Base-by-base conservation (phyloP, 225 moss, liverwort and hornwort species). In the Bryoerythrophyllum caledonicum region DNA sequence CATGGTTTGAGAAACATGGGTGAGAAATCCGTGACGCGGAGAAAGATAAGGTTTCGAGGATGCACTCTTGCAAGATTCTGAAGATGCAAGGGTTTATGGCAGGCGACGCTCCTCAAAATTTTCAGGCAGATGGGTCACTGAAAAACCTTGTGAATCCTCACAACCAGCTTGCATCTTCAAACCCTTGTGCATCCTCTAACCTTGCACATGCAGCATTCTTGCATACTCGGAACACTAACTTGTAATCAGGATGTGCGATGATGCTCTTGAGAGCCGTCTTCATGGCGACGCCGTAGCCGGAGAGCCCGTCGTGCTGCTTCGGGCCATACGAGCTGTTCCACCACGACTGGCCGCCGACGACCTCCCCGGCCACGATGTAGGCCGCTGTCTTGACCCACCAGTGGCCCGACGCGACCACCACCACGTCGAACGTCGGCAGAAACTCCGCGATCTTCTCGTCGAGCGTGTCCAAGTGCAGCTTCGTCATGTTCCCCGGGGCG, bases 301-400 rank as follows among this genome's bases (percentile, higher is more conserved):
- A 53, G 3, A 72, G 60, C n/a, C 75, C 71, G 10, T 93, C 86
- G 16, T 85, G 70, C 74, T 74, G 71, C 64, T 62, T 82, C 41
- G 43, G 48, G 6, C 48, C 26, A 23, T 44, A 30, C 9, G 64
- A 43, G 5, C n/a, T 14, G 59, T 79, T 72, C 82, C 90, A 90
- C 89, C 89, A 95, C 25, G 83, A 74, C 32, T 67, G 78, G 16
- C 95, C 93, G 9, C 99, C 93, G 26, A 88, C 76, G 3, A 93
- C 76, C 37, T 88, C 79, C 23, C 88, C 93, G 26, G 88, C 72
- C 65, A 88, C 34, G 0, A 92, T 80, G 78, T 83, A 99, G 0
- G 93, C 86, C 13, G 83, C 79, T 67, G 62, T 95, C 43, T 85
- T 85, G 3, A 82, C 72, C 95, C 94, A 99, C 99, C 99, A 93